These are phyloP conservation scores for Aspergillus hiratsukae DNA, from an alignment of 2,329 filamentous ascomycete genomes.

Conservation along the genomic window DNA sequence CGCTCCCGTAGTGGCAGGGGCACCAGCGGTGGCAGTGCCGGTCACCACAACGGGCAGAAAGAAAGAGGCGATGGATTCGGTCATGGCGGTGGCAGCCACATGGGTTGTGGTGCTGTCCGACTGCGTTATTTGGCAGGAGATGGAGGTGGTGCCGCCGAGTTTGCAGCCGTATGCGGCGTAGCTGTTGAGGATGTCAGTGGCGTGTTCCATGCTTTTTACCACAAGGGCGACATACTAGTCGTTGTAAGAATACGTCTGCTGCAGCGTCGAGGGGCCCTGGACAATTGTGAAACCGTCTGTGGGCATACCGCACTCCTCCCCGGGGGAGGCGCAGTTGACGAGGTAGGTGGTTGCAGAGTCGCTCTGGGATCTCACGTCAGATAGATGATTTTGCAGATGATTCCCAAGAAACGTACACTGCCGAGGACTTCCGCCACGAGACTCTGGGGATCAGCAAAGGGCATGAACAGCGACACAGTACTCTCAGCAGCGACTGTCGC, in stretches of 20 bases:
- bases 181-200: background rate
- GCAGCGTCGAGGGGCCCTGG: conserved; percentile 8
- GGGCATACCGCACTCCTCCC: conserved; percentile 9
- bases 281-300: conserved; percentile 5
- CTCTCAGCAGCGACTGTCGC: conserved; percentile 10
- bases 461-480: conserved; percentile 19
- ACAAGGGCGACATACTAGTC: conserved; percentile 9
- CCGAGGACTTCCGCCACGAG: background rate
- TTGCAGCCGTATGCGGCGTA: conserved; percentile 15
- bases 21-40: conserved; percentile 20
- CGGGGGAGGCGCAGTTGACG: conserved; percentile 11
- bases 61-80: conserved; percentile 8
- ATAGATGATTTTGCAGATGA: background rate
- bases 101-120: conserved; percentile 15
- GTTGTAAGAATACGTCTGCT: background rate
- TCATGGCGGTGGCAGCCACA: conserved; percentile 11
- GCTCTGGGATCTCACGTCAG: conserved; percentile 6
- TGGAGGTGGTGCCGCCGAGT: conserved; percentile 20
- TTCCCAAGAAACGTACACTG: background rate
- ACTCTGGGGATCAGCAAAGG: background rate
- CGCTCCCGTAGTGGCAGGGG: conserved; percentile 13
- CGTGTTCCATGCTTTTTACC: background rate
- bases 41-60: conserved; percentile 13
- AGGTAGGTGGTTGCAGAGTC: conserved; percentile 16
- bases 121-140: conserved; percentile 19